Conservation (phyloP, 345 rosid species). For the Linum trigynum region DNA sequence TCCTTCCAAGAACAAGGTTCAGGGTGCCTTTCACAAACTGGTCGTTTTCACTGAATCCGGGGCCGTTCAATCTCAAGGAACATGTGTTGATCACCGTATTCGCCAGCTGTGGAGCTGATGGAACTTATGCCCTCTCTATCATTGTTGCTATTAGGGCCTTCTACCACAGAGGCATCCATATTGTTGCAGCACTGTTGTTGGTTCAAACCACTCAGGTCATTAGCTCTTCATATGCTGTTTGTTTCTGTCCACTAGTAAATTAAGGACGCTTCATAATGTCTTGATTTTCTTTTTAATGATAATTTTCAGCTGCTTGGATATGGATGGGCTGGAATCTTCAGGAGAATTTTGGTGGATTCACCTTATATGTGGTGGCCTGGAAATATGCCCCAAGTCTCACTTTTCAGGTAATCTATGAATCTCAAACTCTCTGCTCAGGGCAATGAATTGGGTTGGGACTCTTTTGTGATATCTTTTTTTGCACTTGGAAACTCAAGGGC, state of each 20-base stretch:
- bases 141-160: constrained; percentile 38
- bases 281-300: background rate
- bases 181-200: constrained; percentile 27
- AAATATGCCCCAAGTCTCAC: constrained; percentile 22
- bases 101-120: constrained; percentile 31
- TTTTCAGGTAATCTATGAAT: constrained; percentile 33
- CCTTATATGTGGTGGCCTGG: no score
- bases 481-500: constrained; percentile 27
- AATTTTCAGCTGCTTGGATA: constrained; percentile 26
- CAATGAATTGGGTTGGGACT: constrained; percentile 38
- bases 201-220: constrained; percentile 38
- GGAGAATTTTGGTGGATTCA: no score
- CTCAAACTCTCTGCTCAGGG: constrained; percentile 42
- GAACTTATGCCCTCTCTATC: constrained; percentile 30
- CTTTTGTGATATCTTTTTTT: constrained; percentile 14
- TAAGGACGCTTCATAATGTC: no score
- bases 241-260: no score
- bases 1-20: constrained; percentile 21
- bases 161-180: constrained; percentile 21
- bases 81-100: constrained; percentile 20
- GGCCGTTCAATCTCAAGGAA: constrained; percentile 51
- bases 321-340: constrained; percentile 9
- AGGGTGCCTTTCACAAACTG: constrained; percentile 28
- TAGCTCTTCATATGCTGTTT: background rate
- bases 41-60: constrained; percentile 43